Base-by-base conservation (phyloP, 2,329 filamentous ascomycete species). In the Xylaria sp. region DNA sequence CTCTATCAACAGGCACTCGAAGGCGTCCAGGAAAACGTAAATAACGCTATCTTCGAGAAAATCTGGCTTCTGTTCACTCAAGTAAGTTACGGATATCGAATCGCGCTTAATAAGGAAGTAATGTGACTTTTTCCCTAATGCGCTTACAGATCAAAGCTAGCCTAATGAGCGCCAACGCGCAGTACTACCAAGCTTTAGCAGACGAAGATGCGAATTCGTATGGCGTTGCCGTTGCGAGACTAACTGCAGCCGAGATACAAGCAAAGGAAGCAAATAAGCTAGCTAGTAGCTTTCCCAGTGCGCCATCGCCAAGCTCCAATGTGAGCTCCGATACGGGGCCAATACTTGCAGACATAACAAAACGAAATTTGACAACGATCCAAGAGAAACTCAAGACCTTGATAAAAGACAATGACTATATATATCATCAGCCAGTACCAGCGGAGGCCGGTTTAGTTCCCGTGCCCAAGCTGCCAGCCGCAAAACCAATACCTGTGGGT, bases 401-500 rank as follows among this genome's bases (percentile, higher is more conserved):
- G 51, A 83, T 85, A 68, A 97, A 96, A 72, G 95, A 99, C 76
- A 99, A 99, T 69, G 95, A 99, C 74, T 98, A 95, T 76, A 97
- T 99, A 74, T 99, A 99, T 73, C 95, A 99, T 74, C 92, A 98
- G 70, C 89, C 87, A 1, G 89, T 99, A 1, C 94, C 95, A 0
- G 88, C 89, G 9, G 93, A 97, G 75, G 91, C 93, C 3, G 90
- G 89, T 27, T 80, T 99, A 11, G 80, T 91, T 1, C 85, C 90
- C 1, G 93, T 99, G 49, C 85, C 93, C 3, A 99, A 98, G 75
- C 83, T 98, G 15, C 93, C 94, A 4, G 96, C 95, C 1, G 93
- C 95, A 7, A 99, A 99, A 76, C 93, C 95, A 3, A 98, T 99
- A 64, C 94, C 95, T 0, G 94, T 99, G 29, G 96, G 91, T 73